Base-by-base conservation (phyloP, 1,284 basidiomycete genomes). In the Melampsora medusae region DNA sequence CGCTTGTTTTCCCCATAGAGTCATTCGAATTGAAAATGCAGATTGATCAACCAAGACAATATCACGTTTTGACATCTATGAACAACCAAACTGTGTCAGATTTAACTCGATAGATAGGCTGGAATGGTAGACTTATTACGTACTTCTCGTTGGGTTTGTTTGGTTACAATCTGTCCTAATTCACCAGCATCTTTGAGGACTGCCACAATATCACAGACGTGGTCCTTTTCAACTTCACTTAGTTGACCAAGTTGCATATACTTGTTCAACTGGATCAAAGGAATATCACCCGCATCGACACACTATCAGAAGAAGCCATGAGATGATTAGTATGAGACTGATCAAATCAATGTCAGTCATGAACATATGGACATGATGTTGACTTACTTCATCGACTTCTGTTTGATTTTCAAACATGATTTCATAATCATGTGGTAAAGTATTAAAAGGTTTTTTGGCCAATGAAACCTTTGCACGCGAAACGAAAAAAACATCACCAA, bases 371-470 rank as follows among this genome's bases (percentile, higher is more conserved):
- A 42, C 33, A 6, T 38, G 67, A 19, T 19, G 28, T 33, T 14
- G n/a, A 73, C 77, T 71, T 19, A 82, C 91, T 48, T 83, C 82
- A 82, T 91, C 90, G 35, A 97, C 86, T 79, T 92, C 90, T 0
- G 93, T 93, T 72, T 87, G 86, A 78, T 88, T 89, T 79, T 95
- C 93, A n/a, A 99, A 87, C 66, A 86, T 87, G 78, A 99, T 89
- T 83, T 99, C 96, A 81, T 99, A 99, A 82, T 99, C 95, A 82
- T 97, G 97, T 79, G 88, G 85, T 66, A 97, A 84, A 81, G 91
- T 93, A 69, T 89, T 92, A 84, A 97, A 99, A 84, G 97, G 96
- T 85, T 96, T 98, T 86, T 98, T 99, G 62, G 96, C 95, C 42
- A 98, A 89, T 82, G 92, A 92, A 81, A 99, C 91, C 72, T 92